Evolutionary conservation across 257 asterid species (phyloP), one percentile per base, ranked within the genome.

Genomic region (Solanum neorickii): DNA sequence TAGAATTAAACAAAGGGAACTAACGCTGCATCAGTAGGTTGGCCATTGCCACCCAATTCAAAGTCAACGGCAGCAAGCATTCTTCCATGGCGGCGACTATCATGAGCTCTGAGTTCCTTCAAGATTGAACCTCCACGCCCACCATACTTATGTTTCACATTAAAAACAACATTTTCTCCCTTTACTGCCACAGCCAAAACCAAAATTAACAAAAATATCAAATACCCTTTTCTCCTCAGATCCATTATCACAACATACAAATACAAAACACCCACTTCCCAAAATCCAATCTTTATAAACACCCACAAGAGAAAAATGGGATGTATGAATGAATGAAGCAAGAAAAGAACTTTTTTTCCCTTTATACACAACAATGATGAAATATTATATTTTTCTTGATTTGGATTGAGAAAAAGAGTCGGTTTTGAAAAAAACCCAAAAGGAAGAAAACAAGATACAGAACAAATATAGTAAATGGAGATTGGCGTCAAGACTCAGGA

Each of bases 11-110:
- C 15, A 33, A 37, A 27, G 46, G 27, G 59, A 37, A 83, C 92
- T 90, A 73, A 92, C 94, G 94, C 94, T 18, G 93, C 92, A 85
- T 91, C 94, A 31, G 94, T 92, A 65, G 94, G 93, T 23, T 88
- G 89, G 42, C 94, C 94, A 88, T 91, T 87, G 78, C 94, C 94
- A 68, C 94, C 94, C 78, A 92, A 86, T 84, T 88, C 91, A 70
- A 92, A 29, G 77, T 92, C 94, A 46, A 92, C 44, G 37, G 92
- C 91, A 5, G 92, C 56, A n/a, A 92, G 93, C 90, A 91, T 90
- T 89, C 93, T 90, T 18, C 93, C 92, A 47, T 92, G 94, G 42
- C 93, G 93, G 66, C 46, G 75, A 42, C 74, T 69, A 88, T 92
- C 94, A 87, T 91, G 94, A 37, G 83, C 90, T 86, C 77, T 90